Conservation (phyloP, 2,329 filamentous ascomycete species). For the Clathrospora elynae region DNA sequence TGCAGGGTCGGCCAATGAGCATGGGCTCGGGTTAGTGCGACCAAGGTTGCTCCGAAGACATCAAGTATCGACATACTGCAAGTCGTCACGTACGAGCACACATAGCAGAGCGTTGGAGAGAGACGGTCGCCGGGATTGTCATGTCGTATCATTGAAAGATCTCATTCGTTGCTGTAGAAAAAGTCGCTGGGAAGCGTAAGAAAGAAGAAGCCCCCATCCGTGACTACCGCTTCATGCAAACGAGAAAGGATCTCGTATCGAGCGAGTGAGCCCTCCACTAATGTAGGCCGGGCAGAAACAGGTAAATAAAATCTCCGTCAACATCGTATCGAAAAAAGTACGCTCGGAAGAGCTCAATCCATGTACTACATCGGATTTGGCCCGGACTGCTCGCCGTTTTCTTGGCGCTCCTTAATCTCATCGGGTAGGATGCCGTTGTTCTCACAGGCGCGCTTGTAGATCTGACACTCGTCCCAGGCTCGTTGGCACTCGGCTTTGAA, state of each 20-base stretch:
- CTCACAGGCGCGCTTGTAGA: slow-evolving; percentile 66
- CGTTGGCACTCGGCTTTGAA: slow-evolving; percentile 79
- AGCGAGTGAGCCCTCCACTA: slow-evolving; percentile 31
- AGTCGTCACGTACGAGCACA: too few species aligned
- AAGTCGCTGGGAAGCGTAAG: slow-evolving; percentile 13
- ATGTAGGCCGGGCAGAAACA: slow-evolving; percentile 25
- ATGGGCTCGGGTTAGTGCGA: slow-evolving; percentile 11
- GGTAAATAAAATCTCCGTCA: slow-evolving; percentile 13
- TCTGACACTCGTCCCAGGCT: slow-evolving; percentile 76
- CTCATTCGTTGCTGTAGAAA: slow-evolving; percentile 8
- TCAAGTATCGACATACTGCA: too few species aligned
- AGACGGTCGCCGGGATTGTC: too few species aligned
- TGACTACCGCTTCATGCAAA: slow-evolving; percentile 20
- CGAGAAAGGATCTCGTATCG: slow-evolving; percentile 15
- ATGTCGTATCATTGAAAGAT: slow-evolving; percentile 13
- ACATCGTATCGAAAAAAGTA: slow-evolving; percentile 6
- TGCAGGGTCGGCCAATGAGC: slow-evolving; percentile 21
- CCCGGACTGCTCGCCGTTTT: slow-evolving; percentile 46
- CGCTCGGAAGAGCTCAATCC: not conserved
- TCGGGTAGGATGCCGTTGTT: slow-evolving; percentile 49
- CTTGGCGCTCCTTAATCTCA: slow-evolving; percentile 49
- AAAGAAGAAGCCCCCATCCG: slow-evolving; percentile 16
- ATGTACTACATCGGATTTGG: slow-evolving; percentile 30
- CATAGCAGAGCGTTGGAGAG: too few species aligned
- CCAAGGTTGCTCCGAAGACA: not conserved